phyloP scores from a whole-genome alignment of 2,329 filamentous ascomycete species.

The Beauveria sp. region DNA sequence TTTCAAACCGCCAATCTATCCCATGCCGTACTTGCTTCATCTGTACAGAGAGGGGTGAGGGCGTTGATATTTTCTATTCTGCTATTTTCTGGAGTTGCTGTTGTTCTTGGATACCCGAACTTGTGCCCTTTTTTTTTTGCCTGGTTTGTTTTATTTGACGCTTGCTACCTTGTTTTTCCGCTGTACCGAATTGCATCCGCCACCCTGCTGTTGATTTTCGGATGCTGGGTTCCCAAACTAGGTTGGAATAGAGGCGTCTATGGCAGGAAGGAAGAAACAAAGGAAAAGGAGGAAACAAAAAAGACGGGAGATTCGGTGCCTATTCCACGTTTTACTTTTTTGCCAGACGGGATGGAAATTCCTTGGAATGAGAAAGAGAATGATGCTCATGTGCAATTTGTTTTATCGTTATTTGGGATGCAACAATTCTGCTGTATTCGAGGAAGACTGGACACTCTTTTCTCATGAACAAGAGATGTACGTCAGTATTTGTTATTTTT shows the following conservation, averaged over 20 bases:
- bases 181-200: neutral
- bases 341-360: neutral
- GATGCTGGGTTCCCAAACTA: conserved; percentile 11
- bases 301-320: neutral
- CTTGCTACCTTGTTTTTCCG: neutral
- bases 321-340: conserved; percentile 1
- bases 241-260: conserved; percentile 33
- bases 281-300: neutral
- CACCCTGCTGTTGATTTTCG: conserved; percentile 37
- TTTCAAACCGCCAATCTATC: neutral
- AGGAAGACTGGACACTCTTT: neutral
- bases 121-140: conserved; percentile 22
- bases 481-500: conserved; percentile 4
- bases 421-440: neutral
- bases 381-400: neutral
- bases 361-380: neutral
- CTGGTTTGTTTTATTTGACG: neutral
- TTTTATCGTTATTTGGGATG: neutral
- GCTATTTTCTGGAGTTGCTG: conserved; percentile 19
- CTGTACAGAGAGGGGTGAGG: neutral
- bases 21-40: neutral
- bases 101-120: conserved; percentile 27
- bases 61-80: neutral
- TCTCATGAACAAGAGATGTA: neutral
- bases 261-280: conserved; percentile 11